Evolutionary conservation across 23 red algal species (phyloP).

Genomic region (Gracilaria caudata): DNA sequence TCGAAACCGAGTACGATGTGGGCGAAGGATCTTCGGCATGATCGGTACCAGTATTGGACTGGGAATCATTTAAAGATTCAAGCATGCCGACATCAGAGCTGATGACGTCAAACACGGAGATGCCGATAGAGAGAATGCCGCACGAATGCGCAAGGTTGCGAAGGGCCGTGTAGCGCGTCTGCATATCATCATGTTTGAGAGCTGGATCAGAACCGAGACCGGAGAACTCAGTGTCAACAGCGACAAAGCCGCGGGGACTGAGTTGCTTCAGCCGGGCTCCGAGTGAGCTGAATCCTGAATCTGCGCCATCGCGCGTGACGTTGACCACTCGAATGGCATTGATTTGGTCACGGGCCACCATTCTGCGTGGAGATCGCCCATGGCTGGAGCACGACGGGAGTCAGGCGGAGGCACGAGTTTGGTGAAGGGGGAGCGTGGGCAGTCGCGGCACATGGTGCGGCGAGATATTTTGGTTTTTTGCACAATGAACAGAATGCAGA

Average conservation of each 20-base stretch:
- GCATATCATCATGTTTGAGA: constrained; percentile 36
- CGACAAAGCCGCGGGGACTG: constrained; percentile 69
- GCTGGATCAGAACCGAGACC: constrained; percentile 61
- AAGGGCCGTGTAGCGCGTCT: constrained; percentile 65
- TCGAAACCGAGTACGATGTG: constrained; percentile 60
- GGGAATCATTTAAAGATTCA: neutral
- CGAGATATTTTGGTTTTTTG: neutral
- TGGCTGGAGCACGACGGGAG: neutral
- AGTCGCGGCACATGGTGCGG: constrained; percentile 1
- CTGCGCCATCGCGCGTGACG: constrained; percentile 57
- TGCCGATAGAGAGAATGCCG: constrained; percentile 83
- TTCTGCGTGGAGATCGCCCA: neutral
- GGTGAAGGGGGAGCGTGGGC: neutral
- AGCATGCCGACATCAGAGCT: constrained; percentile 17
- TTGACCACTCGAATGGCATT: constrained; percentile 60
- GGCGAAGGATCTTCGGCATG: neutral
- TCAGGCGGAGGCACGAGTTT: neutral
- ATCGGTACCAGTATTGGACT: neutral
- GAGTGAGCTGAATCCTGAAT: constrained; percentile 56
- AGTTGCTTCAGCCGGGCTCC: constrained; percentile 26
- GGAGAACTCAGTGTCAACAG: constrained; percentile 94
- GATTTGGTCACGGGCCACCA: constrained; percentile 26
- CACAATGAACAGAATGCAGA: no score
- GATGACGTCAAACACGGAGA: constrained; percentile 58
- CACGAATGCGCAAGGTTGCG: constrained; percentile 56